phyloP scores from a whole-genome alignment of 257 asterid genomes.

The Leptodermis oblonga region DNA sequence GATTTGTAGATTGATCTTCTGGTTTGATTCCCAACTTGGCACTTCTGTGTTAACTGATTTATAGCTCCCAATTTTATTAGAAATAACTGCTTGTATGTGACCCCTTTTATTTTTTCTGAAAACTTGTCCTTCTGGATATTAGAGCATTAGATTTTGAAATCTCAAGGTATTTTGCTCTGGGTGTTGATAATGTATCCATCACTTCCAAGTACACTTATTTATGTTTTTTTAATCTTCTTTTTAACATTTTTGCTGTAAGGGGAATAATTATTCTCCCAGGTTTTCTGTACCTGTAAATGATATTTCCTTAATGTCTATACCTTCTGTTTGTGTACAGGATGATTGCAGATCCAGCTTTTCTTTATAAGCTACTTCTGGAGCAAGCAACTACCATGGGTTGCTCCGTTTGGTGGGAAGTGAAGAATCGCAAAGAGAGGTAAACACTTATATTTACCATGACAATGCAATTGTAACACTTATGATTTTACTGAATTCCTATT shows the following conservation, averaged over 20 bases:
- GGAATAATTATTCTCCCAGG: not conserved
- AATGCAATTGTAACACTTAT: not conserved
- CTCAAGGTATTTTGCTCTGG: not conserved
- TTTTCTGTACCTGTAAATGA: not conserved
- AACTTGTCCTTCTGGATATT: not conserved
- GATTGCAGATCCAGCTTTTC: constrained; percentile 98
- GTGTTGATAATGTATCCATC: not conserved
- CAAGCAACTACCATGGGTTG: constrained; percentile 90
- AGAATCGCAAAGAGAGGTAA: constrained; percentile 92
- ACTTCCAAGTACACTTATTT: not conserved
- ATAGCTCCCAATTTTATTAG: not conserved
- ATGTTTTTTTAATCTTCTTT: not conserved
- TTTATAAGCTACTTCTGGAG: constrained; percentile 76
- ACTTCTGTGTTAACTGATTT: not conserved
- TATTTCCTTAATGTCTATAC: constrained; percentile 11
- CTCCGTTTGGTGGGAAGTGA: constrained; percentile 92
- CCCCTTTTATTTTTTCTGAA: not conserved
- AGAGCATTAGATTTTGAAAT: not conserved
- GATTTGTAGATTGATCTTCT: not conserved
- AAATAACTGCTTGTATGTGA: not conserved
- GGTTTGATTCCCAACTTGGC: not conserved
- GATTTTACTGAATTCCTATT: constrained; percentile 4
- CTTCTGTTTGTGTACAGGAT: constrained; percentile 48
- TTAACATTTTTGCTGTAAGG: constrained; percentile 4
- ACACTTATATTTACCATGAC: constrained; percentile 18